A percentile compares a stretch with the other conserved stretches of the same genome.
phyloP scores from a whole-genome alignment of 1,139 yeast species.

The Protomyces macrosporus region DNA sequence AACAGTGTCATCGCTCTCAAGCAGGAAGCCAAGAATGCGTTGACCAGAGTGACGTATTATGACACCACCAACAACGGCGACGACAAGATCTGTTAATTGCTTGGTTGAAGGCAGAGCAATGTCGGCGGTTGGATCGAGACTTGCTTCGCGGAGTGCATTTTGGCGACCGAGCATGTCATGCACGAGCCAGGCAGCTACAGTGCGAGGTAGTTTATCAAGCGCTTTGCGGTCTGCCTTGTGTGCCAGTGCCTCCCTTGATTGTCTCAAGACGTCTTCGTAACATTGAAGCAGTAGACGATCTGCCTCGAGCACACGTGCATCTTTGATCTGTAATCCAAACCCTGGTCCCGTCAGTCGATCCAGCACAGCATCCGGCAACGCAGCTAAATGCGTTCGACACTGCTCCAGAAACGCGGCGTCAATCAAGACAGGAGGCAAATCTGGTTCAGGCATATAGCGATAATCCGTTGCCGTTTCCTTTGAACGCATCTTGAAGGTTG shows the following conservation, averaged over 20 bases:
- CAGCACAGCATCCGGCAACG: conserved; percentile 58
- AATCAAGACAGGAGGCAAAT: conserved; percentile 57
- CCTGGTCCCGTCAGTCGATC: conserved; percentile 49
- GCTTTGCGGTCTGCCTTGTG: conserved; percentile 32
- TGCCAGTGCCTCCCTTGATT: conserved; percentile 40
- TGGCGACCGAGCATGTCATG: conserved; percentile 74
- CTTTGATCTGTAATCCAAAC: conserved; percentile 54
- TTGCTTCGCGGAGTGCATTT: conserved; percentile 44
- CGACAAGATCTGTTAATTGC: conserved; percentile 48
- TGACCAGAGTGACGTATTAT: conserved; percentile 61
- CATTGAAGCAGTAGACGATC: conserved; percentile 52
- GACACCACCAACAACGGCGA: conserved; percentile 40
- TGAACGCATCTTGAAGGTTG: conserved; percentile 59
- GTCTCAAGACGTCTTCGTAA: conserved; percentile 34
- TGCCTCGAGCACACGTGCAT: conserved; percentile 59
- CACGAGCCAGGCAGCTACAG: conserved; percentile 52
- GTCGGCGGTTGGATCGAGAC: neutral
- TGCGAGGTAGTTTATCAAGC: conserved; percentile 27
- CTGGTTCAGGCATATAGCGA: conserved; percentile 92
- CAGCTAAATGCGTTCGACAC: conserved; percentile 49
- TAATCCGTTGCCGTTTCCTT: conserved; percentile 84
- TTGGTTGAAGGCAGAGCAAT: conserved; percentile 5
- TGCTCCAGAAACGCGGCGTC: conserved; percentile 43
- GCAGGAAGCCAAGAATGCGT: conserved; percentile 55
- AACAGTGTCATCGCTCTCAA: conserved; percentile 38